Evolutionary conservation across 2,329 filamentous ascomycete species (phyloP).

Genomic region (Cordyceps cateniannulata): DNA sequence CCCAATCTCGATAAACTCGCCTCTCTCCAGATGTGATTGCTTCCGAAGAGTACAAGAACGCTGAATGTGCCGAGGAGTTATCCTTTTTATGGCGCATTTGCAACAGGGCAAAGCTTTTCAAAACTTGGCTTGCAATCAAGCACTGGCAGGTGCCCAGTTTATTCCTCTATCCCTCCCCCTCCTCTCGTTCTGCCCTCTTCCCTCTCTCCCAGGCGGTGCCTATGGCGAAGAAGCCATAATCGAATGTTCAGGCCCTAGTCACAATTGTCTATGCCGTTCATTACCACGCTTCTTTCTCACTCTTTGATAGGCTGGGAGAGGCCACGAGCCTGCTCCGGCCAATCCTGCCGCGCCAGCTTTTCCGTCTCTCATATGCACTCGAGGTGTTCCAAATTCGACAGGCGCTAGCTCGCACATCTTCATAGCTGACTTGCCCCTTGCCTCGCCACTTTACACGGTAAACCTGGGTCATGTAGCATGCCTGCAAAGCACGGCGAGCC

Average conservation of each 20-base stretch:
- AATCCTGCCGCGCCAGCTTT: background rate
- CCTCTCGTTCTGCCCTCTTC: background rate
- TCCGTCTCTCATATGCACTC: background rate
- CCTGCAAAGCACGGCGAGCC: background rate
- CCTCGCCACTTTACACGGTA: background rate
- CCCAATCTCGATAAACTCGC: too few relatives aligned
- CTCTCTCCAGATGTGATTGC: too few relatives aligned
- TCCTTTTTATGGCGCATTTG: background rate
- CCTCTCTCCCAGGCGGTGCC: background rate
- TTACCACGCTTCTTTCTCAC: background rate
- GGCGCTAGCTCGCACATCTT: background rate
- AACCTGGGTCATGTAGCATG: background rate
- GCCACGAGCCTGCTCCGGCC: background rate
- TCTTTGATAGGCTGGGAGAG: background rate
- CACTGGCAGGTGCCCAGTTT: background rate
- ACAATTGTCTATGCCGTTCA: background rate
- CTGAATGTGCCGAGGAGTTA: background rate
- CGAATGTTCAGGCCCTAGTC: background rate
- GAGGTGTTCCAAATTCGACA: background rate
- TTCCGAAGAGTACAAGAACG: background rate
- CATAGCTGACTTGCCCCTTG: background rate
- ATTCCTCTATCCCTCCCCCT: background rate
- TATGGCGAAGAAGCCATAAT: background rate
- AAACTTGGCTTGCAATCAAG: background rate
- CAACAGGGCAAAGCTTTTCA: slow-evolving; percentile 1